These are phyloP conservation scores for Grosmannia huntii DNA, from an alignment of 2,329 filamentous ascomycete genomes.

Conservation along the genomic window DNA sequence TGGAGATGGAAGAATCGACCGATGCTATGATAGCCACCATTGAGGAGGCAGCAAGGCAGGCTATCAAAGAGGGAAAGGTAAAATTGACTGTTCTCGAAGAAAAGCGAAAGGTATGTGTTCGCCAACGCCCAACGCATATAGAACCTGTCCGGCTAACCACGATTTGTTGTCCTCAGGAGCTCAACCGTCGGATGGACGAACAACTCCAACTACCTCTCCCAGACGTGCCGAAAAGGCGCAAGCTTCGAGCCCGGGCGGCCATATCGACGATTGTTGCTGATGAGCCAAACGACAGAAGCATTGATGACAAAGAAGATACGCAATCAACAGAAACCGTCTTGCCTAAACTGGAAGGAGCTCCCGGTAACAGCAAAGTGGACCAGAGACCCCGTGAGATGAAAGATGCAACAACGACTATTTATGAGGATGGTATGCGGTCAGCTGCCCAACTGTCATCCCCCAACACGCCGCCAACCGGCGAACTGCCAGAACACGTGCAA, in stretches of 20 bases:
- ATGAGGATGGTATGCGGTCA: too few species aligned
- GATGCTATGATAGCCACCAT: slow-evolving; percentile 21
- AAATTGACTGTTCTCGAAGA: slow-evolving; percentile 22
- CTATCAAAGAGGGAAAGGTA: slow-evolving; percentile 19
- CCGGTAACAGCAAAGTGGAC: too few species aligned
- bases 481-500: too few species aligned
- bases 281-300: too few species aligned
- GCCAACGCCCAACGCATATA: too few species aligned
- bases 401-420: too few species aligned
- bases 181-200: slow-evolving; percentile 30
- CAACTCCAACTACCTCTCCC: slow-evolving; percentile 23
- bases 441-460: too few species aligned
- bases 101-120: slow-evolving; percentile 17
- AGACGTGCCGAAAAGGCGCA: slow-evolving; percentile 15
- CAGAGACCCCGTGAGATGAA: too few species aligned
- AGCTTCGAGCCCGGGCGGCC: slow-evolving; percentile 3
- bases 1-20: slow-evolving; percentile 22
- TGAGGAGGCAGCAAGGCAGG: slow-evolving; percentile 19
- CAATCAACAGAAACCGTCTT: too few species aligned
- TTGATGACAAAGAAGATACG: too few species aligned
- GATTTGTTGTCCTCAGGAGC: slow-evolving; percentile 18
- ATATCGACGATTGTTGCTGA: background rate
- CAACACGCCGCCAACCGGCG: too few species aligned
- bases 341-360: too few species aligned
- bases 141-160: background rate